Conservation (phyloP, 345 rosid genomes). For the Euphorbia lathyris region DNA sequence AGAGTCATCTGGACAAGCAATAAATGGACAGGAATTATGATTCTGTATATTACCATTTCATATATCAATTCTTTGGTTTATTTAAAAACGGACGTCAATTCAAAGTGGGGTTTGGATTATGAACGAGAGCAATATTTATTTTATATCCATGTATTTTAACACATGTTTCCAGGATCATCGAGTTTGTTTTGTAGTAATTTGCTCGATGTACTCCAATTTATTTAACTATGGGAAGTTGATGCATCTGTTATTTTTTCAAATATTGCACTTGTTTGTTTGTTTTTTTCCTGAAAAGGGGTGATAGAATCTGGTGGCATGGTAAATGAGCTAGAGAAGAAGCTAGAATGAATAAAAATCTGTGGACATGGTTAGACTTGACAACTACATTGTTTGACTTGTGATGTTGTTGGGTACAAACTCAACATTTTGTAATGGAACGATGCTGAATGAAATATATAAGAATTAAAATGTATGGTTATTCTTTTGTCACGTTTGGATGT, state of each 20-base stretch:
- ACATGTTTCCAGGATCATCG: not conserved
- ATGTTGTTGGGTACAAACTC: no score
- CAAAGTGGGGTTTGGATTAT: slow-evolving; percentile 5
- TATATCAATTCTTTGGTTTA: slow-evolving; percentile 40
- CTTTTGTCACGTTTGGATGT: no score
- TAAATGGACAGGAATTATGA: slow-evolving; percentile 12
- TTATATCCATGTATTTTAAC: slow-evolving; percentile 13
- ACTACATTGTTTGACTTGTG: no score
- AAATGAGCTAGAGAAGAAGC: no score
- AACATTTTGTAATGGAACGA: no score
- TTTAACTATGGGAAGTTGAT: not conserved
- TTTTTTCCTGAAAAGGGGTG: not conserved
- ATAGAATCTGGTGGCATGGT: no score
- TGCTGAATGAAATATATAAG: no score
- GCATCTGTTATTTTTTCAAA: not conserved
- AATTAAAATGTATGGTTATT: no score
- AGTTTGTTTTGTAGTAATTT: slow-evolving; percentile 5
- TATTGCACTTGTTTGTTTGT: not conserved
- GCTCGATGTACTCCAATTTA: not conserved
- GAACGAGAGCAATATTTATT: slow-evolving; percentile 10
- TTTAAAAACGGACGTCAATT: slow-evolving; percentile 21
- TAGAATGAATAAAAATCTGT: no score
- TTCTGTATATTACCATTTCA: slow-evolving; percentile 35
- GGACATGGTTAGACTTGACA: no score
- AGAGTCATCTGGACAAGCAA: slow-evolving; percentile 17